A percentile compares a stretch with the other conserved stretches of the same genome.
Conservation (phyloP, 2,329 filamentous ascomycete genomes). For the Ustilaginoidea virens region DNA sequence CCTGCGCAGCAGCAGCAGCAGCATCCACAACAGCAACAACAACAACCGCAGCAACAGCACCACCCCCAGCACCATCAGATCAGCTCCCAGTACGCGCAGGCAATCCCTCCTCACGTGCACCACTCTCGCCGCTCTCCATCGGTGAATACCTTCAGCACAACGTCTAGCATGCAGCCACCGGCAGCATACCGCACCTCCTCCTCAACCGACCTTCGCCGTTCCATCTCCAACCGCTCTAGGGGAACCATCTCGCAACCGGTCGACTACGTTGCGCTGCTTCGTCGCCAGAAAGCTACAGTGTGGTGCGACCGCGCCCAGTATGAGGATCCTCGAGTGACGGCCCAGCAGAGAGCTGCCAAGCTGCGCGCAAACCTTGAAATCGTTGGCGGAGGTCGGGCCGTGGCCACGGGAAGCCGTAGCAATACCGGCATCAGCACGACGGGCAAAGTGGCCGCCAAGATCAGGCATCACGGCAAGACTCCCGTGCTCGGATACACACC, state of each 20-base stretch:
- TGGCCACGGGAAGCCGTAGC: conserved; percentile 31
- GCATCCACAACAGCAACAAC: conserved; percentile 17
- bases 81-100: conserved; percentile 4
- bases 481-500: conserved; percentile 67
- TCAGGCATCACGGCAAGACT: conserved; percentile 71
- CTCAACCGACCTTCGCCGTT: conserved; percentile 50
- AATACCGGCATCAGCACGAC: conserved; percentile 46
- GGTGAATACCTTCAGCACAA: conserved; percentile 54
- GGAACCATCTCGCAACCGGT: conserved; percentile 36
- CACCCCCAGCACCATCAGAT: conserved; percentile 15
- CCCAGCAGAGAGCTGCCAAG: conserved; percentile 76
- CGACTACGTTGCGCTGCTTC: conserved; percentile 91
- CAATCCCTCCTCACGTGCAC: conserved; percentile 3
- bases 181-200: conserved; percentile 41
- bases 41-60: conserved; percentile 11
- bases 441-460: conserved; percentile 65
- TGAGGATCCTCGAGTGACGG: conserved; percentile 72
- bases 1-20: conserved; percentile 19
- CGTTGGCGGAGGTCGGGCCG: conserved; percentile 38
- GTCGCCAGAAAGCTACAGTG: conserved; percentile 93
- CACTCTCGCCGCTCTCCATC: conserved; percentile 42
- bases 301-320: conserved; percentile 94
- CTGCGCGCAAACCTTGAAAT: conserved; percentile 75
- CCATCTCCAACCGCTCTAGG: conserved; percentile 65
- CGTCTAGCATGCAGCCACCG: conserved; percentile 49